Percentiles rank a stretch among this genome's conserved stretches.
Conservation (phyloP, 345 rosid genomes). For the Ricinus communis region DNA sequence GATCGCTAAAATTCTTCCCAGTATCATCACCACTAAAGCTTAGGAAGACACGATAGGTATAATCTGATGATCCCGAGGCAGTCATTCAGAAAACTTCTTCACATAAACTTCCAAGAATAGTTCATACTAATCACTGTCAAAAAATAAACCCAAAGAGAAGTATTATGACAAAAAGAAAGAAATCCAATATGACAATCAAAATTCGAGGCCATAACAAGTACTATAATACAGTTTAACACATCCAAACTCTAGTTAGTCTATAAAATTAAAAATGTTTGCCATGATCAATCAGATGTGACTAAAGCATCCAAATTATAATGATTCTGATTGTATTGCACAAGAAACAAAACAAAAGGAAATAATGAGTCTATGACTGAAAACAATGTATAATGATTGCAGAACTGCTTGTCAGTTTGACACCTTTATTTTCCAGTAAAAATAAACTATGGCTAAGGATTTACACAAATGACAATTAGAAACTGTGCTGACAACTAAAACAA, state of each 20-base stretch:
- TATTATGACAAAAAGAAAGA: no score
- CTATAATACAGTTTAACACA: no score
- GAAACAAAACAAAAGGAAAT: neutral
- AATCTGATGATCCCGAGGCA: neutral
- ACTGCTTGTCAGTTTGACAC: no score
- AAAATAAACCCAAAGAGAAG: no score
- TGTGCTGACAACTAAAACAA: neutral
- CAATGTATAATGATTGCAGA: neutral
- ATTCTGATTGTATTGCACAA: neutral
- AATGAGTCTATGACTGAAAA: neutral
- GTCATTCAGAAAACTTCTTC: neutral
- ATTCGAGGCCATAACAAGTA: no score
- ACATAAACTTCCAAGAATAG: neutral
- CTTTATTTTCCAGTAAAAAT: no score
- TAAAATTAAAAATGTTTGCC: neutral
- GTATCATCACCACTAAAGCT: slow-evolving; percentile 16
- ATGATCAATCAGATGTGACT: neutral
- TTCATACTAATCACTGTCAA: neutral
- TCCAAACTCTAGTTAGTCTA: neutral
- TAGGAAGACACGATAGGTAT: slow-evolving; percentile 5
- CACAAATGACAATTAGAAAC: no score
- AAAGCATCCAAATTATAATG: neutral
- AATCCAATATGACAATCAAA: no score
- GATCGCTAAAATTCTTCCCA: slow-evolving; percentile 10
- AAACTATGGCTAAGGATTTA: no score